These are phyloP conservation scores for Boletellus dicymbophilus DNA, from an alignment of 1,284 basidiomycete genomes.

Conservation along the genomic window DNA sequence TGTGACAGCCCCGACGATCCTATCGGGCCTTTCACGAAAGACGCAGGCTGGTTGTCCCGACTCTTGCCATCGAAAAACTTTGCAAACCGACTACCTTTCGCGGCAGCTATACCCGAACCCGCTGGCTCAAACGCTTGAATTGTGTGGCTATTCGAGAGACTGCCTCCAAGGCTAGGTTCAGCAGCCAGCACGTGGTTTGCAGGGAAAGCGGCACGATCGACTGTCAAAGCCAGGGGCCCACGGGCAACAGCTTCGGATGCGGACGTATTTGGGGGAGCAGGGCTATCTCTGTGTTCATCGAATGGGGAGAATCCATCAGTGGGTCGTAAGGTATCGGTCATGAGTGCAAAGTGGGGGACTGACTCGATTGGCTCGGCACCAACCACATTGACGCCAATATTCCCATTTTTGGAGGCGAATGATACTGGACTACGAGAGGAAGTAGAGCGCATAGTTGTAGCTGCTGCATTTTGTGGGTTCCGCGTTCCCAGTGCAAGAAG, in stretches of 20 bases:
- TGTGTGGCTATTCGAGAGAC: conserved; percentile 21
- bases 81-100: conserved; percentile 77
- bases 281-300: conserved; percentile 44
- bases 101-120: conserved; percentile 43
- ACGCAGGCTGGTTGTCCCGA: conserved; percentile 42
- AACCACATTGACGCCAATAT: conserved; percentile 23
- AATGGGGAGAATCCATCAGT: conserved; percentile 57
- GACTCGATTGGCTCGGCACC: conserved; percentile 23
- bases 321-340: conserved; percentile 28
- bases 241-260: conserved; percentile 39
- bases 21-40: conserved; percentile 41
- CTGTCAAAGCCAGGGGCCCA: conserved; percentile 18
- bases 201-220: conserved; percentile 26
- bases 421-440: conserved; percentile 24
- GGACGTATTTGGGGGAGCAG: conserved; percentile 22
- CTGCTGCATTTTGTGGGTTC: conserved; percentile 28
- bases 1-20: conserved; percentile 44
- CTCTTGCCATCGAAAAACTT: conserved; percentile 80
- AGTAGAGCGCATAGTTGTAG: conserved; percentile 18
- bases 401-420: conserved; percentile 25
- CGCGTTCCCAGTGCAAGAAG: conserved; percentile 67
- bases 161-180: conserved; percentile 19
- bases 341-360: conserved; percentile 19
- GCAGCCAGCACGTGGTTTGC: conserved; percentile 22
- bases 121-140: conserved; percentile 34